Percentiles rank a stretch among this genome's conserved stretches.
Conservation (phyloP, 345 rosid genomes). For the Rhodamnia rubescens region DNA sequence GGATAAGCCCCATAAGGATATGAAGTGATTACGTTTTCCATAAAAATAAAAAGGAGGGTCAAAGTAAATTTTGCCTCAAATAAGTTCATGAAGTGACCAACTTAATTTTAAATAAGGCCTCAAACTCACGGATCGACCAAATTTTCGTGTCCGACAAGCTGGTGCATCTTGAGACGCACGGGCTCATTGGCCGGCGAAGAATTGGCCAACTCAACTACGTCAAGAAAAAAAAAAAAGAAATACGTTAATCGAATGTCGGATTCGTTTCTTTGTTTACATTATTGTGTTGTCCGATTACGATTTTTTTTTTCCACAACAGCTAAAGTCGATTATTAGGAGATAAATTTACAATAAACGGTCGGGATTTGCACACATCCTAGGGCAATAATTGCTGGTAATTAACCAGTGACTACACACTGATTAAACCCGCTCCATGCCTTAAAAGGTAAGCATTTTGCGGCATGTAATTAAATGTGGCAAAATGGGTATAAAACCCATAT, state of each 20-base stretch:
- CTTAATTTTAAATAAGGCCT: background rate
- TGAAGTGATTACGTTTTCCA: background rate
- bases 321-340: background rate
- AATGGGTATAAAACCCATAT: too few relatives aligned
- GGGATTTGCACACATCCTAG: background rate
- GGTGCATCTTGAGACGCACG: background rate
- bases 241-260: background rate
- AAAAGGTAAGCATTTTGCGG: background rate
- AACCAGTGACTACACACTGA: constrained; percentile 2
- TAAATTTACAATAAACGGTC: background rate
- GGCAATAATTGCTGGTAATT: background rate
- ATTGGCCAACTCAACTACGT: background rate
- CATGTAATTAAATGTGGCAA: constrained; percentile 1
- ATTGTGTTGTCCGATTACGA: background rate
- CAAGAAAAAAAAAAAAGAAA: background rate
- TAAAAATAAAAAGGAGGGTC: background rate
- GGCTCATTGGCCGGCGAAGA: background rate
- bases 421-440: constrained; percentile 20
- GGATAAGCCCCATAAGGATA: background rate
- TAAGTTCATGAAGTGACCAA: background rate
- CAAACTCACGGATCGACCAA: background rate
- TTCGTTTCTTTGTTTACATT: background rate
- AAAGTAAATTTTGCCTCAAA: background rate
- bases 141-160: background rate
- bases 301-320: background rate